Evolutionary conservation across 805 yeast species (phyloP), one percentile per base, ranked within the genome.

Genomic region (Lipomyces kockii): DNA sequence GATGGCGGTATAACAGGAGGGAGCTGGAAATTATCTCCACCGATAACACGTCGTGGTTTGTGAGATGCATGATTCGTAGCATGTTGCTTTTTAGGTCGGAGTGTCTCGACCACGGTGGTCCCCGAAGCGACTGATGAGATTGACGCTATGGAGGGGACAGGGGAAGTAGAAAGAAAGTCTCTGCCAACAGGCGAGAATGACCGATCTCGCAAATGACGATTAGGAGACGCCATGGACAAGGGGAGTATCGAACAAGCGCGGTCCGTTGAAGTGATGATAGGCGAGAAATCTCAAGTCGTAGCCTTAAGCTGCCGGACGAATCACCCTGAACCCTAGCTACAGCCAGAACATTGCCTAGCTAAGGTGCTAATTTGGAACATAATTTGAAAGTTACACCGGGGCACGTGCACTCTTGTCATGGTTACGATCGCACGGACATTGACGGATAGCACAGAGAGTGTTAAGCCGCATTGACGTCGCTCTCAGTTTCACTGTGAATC

Each of bases 101-200:
- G 59, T 9, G 69, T 59, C 29, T 66, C 69, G 8, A 66, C 69
- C 8, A 66, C 69, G 0, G 64, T 20, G 17, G 32, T 51, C n/a
- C 29, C 34, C 11, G 66, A 37, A 9, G 60, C 39, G 29, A 22
- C 52, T 5, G 65, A 56, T 17, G 68, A 64, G 25, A 64, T 55
- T 25, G 67, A 64, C n/a, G 62, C 57, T 39, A 66, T 58, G 58
- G 69, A 62, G 27, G 69, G 66, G 20, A 58, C 63, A 4, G 69
- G 69, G 20, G 69, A 66, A 22, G 49, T 65, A 14, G 54, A 51
- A 29, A 60, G 61, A 17, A 57, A 49, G 17, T 58, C 63, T 14
- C 66, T 58, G 51, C 60, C 49, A 12, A 57, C 17, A 5, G 69
- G 69, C 39, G 69, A 65, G 53, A 58, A 58, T 25, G 69, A 65